A percentile compares a stretch with the other conserved stretches of the same genome.
These are phyloP conservation scores for Capronia epimyces DNA, from an alignment of 2,329 filamentous ascomycete genomes.

Conservation along the genomic window DNA sequence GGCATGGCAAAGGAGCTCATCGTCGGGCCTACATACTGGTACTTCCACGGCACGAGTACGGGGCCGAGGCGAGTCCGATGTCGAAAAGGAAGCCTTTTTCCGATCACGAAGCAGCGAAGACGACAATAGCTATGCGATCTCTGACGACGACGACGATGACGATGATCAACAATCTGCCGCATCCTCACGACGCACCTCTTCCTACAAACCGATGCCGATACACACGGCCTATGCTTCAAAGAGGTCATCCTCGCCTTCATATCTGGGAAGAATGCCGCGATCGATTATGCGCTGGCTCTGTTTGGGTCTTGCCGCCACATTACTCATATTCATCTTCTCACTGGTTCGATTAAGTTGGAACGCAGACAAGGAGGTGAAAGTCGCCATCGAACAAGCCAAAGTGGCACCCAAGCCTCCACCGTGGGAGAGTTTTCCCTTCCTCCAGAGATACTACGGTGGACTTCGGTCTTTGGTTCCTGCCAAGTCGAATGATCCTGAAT, in stretches of 20 bases:
- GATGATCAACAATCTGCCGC: conserved; percentile 43
- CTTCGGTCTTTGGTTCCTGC: conserved; percentile 64
- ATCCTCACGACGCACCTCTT: conserved; percentile 50
- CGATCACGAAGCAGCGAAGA: conserved; percentile 11
- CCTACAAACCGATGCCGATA: conserved; percentile 39
- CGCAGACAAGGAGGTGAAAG: conserved; percentile 58
- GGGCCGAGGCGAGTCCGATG: conserved; percentile 24
- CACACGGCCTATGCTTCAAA: conserved; percentile 33
- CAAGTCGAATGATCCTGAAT: conserved; percentile 69
- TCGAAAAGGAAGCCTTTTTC: conserved; percentile 25
- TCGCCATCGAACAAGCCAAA: conserved; percentile 40
- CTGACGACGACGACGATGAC: conserved; percentile 18
- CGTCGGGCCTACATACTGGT: conserved; percentile 18
- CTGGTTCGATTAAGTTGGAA: conserved; percentile 68
- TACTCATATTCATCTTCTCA: conserved; percentile 71
- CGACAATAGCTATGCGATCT: conserved; percentile 17
- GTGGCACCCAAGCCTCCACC: conserved; percentile 48
- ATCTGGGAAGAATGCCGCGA: conserved; percentile 60
- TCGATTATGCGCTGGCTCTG: conserved; percentile 74
- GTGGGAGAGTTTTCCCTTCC: conserved; percentile 84
- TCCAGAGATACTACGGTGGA: conserved; percentile 86
- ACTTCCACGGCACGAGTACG: conserved; percentile 22
- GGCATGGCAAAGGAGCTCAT: conserved; percentile 27
- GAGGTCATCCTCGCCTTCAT: conserved; percentile 32
- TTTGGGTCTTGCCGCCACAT: conserved; percentile 60